Evolutionary conservation across 257 asterid genomes (phyloP).

Genomic region (Coffea canephora): DNA sequence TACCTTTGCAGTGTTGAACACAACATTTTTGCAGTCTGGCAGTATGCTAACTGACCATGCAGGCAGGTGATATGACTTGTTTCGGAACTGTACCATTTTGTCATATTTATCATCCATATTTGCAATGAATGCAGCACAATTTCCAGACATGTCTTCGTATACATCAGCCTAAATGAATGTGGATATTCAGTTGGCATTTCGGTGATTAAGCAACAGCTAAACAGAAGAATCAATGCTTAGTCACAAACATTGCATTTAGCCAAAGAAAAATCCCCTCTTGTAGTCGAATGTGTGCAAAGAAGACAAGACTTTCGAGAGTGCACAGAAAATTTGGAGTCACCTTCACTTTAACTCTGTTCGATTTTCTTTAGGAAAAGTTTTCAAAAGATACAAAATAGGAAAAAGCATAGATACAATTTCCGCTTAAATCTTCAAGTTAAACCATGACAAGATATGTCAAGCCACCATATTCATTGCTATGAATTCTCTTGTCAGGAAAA

Average conservation of each 20-base stretch:
- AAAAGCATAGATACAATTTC: not conserved
- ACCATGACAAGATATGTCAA: not conserved
- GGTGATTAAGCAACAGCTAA: not conserved
- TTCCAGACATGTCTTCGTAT: slow-evolving; percentile 64
- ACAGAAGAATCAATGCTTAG: not conserved
- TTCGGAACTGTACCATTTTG: slow-evolving; percentile 54
- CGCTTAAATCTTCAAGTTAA: not conserved
- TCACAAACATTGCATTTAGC: not conserved
- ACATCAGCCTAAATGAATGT: slow-evolving; percentile 65
- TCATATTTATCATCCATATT: slow-evolving; percentile 74
- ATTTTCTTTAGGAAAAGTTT: not conserved
- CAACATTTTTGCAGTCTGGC: slow-evolving; percentile 82
- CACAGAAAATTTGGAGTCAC: not conserved
- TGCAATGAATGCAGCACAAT: slow-evolving; percentile 77
- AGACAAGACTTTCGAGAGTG: not conserved
- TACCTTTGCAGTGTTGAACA: slow-evolving; percentile 91
- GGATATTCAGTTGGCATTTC: not conserved
- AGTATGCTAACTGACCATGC: slow-evolving; percentile 96
- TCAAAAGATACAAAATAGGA: not conserved
- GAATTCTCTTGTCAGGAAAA: not conserved
- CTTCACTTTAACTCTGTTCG: not conserved
- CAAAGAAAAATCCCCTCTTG: not conserved
- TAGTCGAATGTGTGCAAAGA: not conserved
- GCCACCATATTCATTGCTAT: not conserved
- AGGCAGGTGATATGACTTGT: slow-evolving; percentile 60